These are phyloP conservation scores for Daldinia caldariorum DNA, from an alignment of 495 filamentous ascomycete species.

Conservation along the genomic window DNA sequence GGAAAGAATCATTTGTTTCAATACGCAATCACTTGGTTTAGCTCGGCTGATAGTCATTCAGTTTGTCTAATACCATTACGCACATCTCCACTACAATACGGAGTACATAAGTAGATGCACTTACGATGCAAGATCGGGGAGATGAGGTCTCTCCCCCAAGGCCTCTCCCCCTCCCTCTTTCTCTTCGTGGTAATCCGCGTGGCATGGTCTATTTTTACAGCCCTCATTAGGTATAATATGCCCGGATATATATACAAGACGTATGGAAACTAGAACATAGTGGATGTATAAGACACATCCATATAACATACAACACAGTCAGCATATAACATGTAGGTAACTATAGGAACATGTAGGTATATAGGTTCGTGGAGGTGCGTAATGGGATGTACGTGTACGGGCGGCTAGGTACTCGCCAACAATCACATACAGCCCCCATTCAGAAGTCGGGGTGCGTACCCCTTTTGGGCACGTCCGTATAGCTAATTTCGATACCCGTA, in stretches of 20 bases:
- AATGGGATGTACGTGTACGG: conserved; percentile 6
- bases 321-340: conserved; percentile 2
- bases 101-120: neutral
- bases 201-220: conserved; percentile 25
- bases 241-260: conserved; percentile 18
- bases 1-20: conserved; percentile 24
- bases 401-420: conserved; percentile 38
- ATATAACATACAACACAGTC: neutral
- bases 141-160: neutral
- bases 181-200: conserved; percentile 2
- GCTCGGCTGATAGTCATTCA: conserved; percentile 33
- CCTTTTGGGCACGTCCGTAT: conserved; percentile 40
- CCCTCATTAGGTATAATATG: conserved; percentile 20
- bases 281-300: no score
- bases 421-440: conserved; percentile 39
- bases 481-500: conserved; percentile 29
- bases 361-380: neutral
- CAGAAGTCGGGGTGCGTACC: conserved; percentile 32
- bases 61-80: conserved; percentile 7
- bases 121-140: conserved; percentile 26
- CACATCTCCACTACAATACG: conserved; percentile 8
- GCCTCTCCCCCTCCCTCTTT: no score
- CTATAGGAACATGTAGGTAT: neutral
- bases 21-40: conserved; percentile 9
- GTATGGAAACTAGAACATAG: neutral